Conservation (phyloP, 176 grass and related monocot species). For the Poa pratensis region DNA sequence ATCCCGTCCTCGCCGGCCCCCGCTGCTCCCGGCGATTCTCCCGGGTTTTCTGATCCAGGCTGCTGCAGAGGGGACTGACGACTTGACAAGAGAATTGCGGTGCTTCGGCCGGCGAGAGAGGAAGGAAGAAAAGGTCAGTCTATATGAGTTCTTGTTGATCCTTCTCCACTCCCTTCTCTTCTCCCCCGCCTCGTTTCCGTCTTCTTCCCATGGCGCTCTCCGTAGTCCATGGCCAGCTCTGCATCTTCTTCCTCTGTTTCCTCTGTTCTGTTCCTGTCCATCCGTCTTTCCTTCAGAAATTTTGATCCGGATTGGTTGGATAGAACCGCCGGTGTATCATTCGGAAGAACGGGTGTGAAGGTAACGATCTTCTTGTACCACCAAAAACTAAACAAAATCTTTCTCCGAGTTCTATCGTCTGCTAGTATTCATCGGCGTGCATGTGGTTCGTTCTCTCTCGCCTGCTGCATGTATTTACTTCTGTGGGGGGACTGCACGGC, state of each 20-base stretch:
- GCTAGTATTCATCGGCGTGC: constrained; percentile 8
- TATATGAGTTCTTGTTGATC: constrained; percentile 24
- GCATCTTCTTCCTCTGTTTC: constrained; percentile 12
- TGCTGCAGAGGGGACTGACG: not conserved
- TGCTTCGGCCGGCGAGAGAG: not conserved
- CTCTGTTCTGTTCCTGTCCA: not conserved
- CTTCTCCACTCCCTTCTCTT: constrained; percentile 25
- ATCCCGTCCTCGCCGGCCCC: constrained; percentile 44
- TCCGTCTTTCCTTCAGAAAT: not conserved
- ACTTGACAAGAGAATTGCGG: constrained; percentile 34
- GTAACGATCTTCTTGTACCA: not conserved
- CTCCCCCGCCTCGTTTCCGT: not conserved
- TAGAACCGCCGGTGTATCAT: not conserved
- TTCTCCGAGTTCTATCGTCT: constrained; percentile 14
- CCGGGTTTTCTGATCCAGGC: constrained; percentile 32
- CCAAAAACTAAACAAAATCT: not conserved
- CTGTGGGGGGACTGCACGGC: constrained; percentile 18
- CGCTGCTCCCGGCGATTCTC: constrained; percentile 44
- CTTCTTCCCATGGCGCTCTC: not conserved
- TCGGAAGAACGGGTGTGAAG: not conserved
- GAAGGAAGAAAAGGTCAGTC: constrained; percentile 33
- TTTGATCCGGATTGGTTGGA: constrained; percentile 31
- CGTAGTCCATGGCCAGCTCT: not conserved
- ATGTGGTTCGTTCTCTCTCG: constrained; percentile 32
- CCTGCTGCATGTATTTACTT: constrained; percentile 41